Evolutionary conservation across 75 land plant genomes (phyloP), one percentile per base, ranked within the genome.

Genomic region (Pinus taeda): DNA sequence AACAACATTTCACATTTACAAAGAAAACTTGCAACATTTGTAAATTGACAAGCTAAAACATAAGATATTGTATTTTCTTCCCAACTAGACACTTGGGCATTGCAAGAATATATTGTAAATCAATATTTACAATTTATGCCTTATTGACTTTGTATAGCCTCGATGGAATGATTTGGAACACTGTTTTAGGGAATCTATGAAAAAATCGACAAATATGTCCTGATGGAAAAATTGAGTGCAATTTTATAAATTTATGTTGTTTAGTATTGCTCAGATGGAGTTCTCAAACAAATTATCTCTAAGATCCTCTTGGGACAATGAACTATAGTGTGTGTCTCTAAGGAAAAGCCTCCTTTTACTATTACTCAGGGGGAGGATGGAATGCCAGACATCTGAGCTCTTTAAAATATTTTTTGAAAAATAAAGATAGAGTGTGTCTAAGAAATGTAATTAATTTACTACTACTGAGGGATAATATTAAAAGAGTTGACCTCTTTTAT

Each of bases 1-100:
- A n/a, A n/a, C n/a, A n/a, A n/a, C n/a, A n/a, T n/a, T n/a, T 64
- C 67, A 64, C 33, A 30, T 64, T 24, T 65, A 65, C 9, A 65
- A 6, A 33, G 33, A 2, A 5, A 18, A 20, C 71, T 37, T 9
- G 7, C 53, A 6, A 49, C 53, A 49, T 8, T 49, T 69, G 24
- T 21, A 69, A 69, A 20, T n/a, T 42, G 15, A 42, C 65, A 69
- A 69, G 22, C 49, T 11, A 69, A 69, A 37, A 49, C 53, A 49
- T 49, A 69, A 39, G 8, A 67, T 67, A 37, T 1, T 17, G 20
- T 64, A 15, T 7, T 30, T 30, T 2, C 17, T 15, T 65, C 42
- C 36, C n/a, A 30, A 30, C 36, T 13, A 12, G 9, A 6, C 3
- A 21, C 17, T 6, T 20, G 7, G 2, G 30, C 17, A 17, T 65